Percentiles rank a stretch among this genome's conserved stretches.
Evolutionary conservation across 331 rosid genomes (phyloP).

Genomic region (Rhamnella rubrinervis): DNA sequence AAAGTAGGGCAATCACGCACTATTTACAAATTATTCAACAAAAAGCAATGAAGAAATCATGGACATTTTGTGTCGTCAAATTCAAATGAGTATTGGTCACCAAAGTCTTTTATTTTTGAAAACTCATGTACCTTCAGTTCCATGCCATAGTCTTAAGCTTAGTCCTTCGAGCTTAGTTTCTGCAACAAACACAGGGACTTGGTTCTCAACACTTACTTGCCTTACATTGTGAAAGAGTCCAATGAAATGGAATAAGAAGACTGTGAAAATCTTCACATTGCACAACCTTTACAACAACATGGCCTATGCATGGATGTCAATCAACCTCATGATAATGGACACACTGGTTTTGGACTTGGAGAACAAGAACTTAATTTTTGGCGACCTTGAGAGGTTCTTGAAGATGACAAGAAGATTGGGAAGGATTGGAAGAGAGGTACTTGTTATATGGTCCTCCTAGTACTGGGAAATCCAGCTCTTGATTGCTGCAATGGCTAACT

Average conservation of each 20-base stretch:
- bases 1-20: no score
- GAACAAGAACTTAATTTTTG: conserved; percentile 24
- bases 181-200: conserved; percentile 7
- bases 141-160: not conserved
- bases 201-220: conserved; percentile 13
- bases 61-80: conserved; percentile 49
- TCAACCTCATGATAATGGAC: conserved; percentile 34
- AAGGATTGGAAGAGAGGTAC: conserved; percentile 53
- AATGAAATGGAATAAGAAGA: conserved; percentile 16
- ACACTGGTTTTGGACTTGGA: conserved; percentile 39
- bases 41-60: conserved; percentile 32
- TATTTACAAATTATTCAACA: no score
- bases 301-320: conserved; percentile 27
- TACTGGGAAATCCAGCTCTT: conserved; percentile 44
- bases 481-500: conserved; percentile 49
- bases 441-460: conserved; percentile 45
- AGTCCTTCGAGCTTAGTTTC: conserved; percentile 5
- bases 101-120: conserved; percentile 20
- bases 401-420: conserved; percentile 36
- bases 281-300: conserved; percentile 2
- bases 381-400: conserved; percentile 33
- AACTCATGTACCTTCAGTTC: conserved; percentile 23
- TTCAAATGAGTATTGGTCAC: conserved; percentile 49
- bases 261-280: conserved; percentile 14
- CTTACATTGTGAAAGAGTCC: conserved; percentile 5